phyloP scores from a whole-genome alignment of 306 rosid genomes.

The Ceratonia siliqua region DNA sequence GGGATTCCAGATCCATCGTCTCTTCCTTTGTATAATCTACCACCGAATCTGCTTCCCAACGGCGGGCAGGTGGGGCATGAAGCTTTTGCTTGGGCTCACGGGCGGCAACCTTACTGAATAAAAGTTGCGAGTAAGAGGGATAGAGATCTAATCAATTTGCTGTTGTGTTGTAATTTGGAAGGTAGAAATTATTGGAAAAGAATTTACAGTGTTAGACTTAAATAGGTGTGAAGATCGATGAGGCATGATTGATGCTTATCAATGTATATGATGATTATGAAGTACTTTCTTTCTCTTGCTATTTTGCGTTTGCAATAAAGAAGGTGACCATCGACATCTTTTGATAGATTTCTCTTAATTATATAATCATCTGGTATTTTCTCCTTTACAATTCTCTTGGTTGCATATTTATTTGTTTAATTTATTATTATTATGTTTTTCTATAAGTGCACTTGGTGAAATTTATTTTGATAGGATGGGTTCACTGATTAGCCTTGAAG shows the following conservation, averaged over 20 bases:
- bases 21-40: slow-evolving; percentile 60
- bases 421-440: slow-evolving; percentile 25
- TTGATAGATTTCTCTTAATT: slow-evolving; percentile 24
- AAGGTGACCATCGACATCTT: slow-evolving; percentile 36
- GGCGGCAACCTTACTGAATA: slow-evolving; percentile 59
- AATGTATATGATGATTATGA: slow-evolving; percentile 24
- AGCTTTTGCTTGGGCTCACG: slow-evolving; percentile 77
- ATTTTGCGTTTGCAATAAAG: slow-evolving; percentile 51
- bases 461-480: slow-evolving; percentile 43
- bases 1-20: slow-evolving; percentile 72
- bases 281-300: slow-evolving; percentile 16
- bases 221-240: slow-evolving; percentile 39
- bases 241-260: slow-evolving; percentile 35
- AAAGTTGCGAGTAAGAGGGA: background rate
- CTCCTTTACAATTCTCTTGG: slow-evolving; percentile 29
- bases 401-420: slow-evolving; percentile 34
- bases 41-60: slow-evolving; percentile 65
- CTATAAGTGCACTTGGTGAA: slow-evolving; percentile 15
- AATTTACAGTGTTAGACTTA: slow-evolving; percentile 23
- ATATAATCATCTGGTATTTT: slow-evolving; percentile 24
- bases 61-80: slow-evolving; percentile 74
- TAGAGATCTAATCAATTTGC: slow-evolving; percentile 13
- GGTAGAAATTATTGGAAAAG: slow-evolving; percentile 31
- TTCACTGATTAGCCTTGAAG: slow-evolving; percentile 42
- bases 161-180: slow-evolving; percentile 33